These are phyloP conservation scores for Daldinia sp. DNA, from an alignment of 2,329 filamentous ascomycete species.

Conservation along the genomic window DNA sequence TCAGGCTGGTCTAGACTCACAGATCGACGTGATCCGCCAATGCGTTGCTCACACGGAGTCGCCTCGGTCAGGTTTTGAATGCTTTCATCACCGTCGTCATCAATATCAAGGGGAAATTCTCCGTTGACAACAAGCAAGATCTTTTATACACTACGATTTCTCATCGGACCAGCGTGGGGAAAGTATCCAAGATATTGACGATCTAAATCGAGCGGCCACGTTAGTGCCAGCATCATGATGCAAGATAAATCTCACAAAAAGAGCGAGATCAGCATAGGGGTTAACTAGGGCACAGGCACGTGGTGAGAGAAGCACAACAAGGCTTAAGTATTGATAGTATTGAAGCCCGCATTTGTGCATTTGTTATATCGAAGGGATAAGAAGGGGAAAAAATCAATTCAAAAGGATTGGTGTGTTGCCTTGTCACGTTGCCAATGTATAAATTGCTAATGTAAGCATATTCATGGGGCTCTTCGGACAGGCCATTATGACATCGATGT, in stretches of 20 bases:
- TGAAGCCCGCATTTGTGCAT: constrained; percentile 14
- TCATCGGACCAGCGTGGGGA: constrained; percentile 21
- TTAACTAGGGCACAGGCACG: constrained; percentile 19
- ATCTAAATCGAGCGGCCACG: constrained; percentile 31
- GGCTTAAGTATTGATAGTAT: background rate
- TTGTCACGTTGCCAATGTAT: constrained; percentile 23
- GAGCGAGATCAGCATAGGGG: constrained; percentile 31
- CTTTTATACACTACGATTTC: constrained; percentile 10
- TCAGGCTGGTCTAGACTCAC: constrained; percentile 38
- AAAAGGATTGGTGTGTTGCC: constrained; percentile 16
- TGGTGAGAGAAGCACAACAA: constrained; percentile 18
- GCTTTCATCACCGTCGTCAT: constrained; percentile 7
- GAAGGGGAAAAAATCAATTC: background rate
- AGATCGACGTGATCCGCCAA: constrained; percentile 35
- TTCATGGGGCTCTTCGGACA: constrained; percentile 31
- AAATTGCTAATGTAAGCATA: constrained; percentile 33
- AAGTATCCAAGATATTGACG: constrained; percentile 27
- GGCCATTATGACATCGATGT: constrained; percentile 7
- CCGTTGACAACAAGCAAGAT: constrained; percentile 24
- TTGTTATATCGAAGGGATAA: background rate
- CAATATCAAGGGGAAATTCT: constrained; percentile 26
- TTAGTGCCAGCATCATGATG: constrained; percentile 30
- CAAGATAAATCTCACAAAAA: constrained; percentile 19
- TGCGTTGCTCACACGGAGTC: constrained; percentile 19
- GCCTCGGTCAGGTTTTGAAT: constrained; percentile 14